Evolutionary conservation across 805 yeast species (phyloP), one percentile per base, ranked within the genome.

Genomic region (Yarrowia osloensis): DNA sequence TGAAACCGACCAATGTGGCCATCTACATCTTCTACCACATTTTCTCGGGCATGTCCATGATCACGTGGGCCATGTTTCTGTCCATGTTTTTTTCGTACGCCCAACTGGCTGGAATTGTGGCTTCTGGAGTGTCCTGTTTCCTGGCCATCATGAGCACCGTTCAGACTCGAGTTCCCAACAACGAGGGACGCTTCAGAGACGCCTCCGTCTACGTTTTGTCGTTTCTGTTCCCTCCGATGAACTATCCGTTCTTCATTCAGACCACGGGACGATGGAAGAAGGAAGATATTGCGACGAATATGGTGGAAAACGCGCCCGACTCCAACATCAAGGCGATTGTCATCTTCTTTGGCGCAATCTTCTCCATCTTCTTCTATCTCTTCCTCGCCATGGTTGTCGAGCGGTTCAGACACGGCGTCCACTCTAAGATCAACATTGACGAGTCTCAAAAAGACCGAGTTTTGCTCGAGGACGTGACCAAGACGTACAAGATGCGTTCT

Each of bases 141-240:
- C 67, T 77, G 33, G 79, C 77, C 4, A 70, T 77, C 39, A 70
- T 72, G 70, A 71, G 75, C 3, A 74, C 77, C 17, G 72, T 77
- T 22, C 77, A 76, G 54, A 71, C 73, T 21, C 69, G 72, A 22
- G 68, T 73, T 17, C 72, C 69, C 26, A 40, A 68, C 17, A 61
- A 46, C 24, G 69, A 68, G 17, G 73, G 73, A 13, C 70, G 72
- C n/a, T 72, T 70, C 63, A 68, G 69, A 47, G 40, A 68, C n/a
- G 74, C 69, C 4, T 70, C 75, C 1, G 72, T 75, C 2, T 72
- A 73, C 39, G 76, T 70, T 2, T 69, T 77, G 13, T 72, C 77
- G 1, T 68, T 72, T 40, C 40, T 77, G 12, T 77, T 77, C 67
- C 79, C 79, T 19, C 78, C 78, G 11, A 72, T 75, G 73, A 77